phyloP scores from a whole-genome alignment of 495 filamentous ascomycete genomes.

The Lophiostoma macrostomum region DNA sequence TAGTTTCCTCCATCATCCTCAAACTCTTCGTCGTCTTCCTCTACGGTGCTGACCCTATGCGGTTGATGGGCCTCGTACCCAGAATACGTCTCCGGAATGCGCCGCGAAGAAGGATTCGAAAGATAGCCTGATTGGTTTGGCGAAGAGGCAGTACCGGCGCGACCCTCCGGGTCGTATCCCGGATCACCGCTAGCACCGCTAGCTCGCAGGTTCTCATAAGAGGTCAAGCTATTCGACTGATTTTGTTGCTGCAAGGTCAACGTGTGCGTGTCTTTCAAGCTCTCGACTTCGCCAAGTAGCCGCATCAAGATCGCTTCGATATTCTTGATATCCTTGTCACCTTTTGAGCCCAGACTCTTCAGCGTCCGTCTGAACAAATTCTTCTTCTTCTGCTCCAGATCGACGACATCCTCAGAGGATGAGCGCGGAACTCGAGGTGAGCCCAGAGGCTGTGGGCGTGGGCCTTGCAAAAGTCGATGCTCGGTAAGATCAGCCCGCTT shows the following conservation, averaged over 20 bases:
- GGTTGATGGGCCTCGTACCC: slow-evolving; percentile 59
- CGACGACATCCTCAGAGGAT: slow-evolving; percentile 62
- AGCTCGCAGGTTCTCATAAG: slow-evolving; percentile 56
- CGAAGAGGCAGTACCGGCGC: slow-evolving; percentile 71
- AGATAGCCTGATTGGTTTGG: slow-evolving; percentile 77
- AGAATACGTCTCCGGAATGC: slow-evolving; percentile 55
- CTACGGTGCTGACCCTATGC: slow-evolving; percentile 83
- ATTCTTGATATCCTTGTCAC: slow-evolving; percentile 78
- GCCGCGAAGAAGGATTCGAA: slow-evolving; percentile 63
- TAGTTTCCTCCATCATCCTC: slow-evolving; percentile 37
- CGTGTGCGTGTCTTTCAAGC: slow-evolving; percentile 62
- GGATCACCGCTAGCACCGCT: slow-evolving; percentile 53
- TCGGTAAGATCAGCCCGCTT: slow-evolving; percentile 80
- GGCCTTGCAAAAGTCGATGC: slow-evolving; percentile 78
- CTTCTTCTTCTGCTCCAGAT: slow-evolving; percentile 72
- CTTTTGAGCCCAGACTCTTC: slow-evolving; percentile 81
- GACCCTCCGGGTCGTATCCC: slow-evolving; percentile 80
- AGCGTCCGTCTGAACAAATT: slow-evolving; percentile 90
- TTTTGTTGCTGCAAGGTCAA: slow-evolving; percentile 36
- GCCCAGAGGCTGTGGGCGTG: slow-evolving; percentile 74
- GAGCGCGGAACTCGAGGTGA: slow-evolving; percentile 53
- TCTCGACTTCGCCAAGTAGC: slow-evolving; percentile 86
- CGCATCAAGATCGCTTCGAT: slow-evolving; percentile 96
- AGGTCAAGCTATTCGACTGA: slow-evolving; percentile 41
- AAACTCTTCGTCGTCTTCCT: slow-evolving; percentile 53